Base-by-base conservation (phyloP, 768 basidiomycete genomes). In the Macrocybe gigantea region DNA sequence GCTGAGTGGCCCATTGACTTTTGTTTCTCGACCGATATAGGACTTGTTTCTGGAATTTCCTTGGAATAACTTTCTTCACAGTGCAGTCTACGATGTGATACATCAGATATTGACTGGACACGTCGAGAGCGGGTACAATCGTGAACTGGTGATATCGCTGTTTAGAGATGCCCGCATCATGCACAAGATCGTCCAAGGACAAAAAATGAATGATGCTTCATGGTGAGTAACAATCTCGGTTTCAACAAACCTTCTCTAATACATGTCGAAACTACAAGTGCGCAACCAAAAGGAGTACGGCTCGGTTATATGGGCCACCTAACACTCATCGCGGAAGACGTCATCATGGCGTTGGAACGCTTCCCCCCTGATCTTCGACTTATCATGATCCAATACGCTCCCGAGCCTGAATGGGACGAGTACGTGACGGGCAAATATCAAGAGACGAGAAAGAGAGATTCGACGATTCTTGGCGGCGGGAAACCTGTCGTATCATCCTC, bases 301-400 rank as follows among this genome's bases (percentile, higher is more conserved):
- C 64, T 95, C 38, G 94, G 93, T 2, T 95, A 91, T 67, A 98
- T 98, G 95, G 95, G 95, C 0, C 94, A 99, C 63, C 77, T 98
- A 11, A 89, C 88, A 9, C 81, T 97, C 54, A 92, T 99, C 56
- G 85, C 93, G 0, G 96, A 97, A 64, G 95, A 98, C 58, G 83
- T 96, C 13, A 85, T 96, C 61, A 82, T 82, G 48, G 88, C 94
- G 7, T 77, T 98, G 50, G 85, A 91, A 14, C 84, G 88, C 45
- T 93, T 90, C 67, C 92, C 94, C 0, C 72, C 78, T 11, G 91
- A 93, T 31, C 73, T 96, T 15, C 76, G 82, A 22, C 70, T 74
- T 1, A 67, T 73, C 48, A 78, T 96, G 50, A 72, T 78, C 39
- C 70, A 73, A 41, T 82, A 79, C 51, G 85, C 86, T 31, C 88